Evolutionary conservation across 441 rosid species (phyloP), one percentile per base, ranked within the genome.

Genomic region (Populus hybrid): DNA sequence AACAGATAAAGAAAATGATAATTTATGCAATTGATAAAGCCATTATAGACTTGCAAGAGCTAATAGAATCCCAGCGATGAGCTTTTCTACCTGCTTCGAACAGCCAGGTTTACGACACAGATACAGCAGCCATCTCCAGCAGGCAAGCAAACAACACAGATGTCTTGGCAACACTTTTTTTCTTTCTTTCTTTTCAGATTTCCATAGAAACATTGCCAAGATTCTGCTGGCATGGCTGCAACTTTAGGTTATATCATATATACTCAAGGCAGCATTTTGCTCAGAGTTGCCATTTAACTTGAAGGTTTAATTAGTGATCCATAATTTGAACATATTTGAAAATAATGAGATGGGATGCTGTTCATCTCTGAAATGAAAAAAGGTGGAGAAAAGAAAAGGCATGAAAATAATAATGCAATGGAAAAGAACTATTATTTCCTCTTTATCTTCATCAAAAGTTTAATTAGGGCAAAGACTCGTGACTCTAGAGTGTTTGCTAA

Each of bases 1-100:
- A 76, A 74, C 91, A 95, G 98, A 84, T 92, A 56, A 92, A 88
- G 89, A 93, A 95, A 82, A 94, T 96, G 97, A 85, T 88, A 36
- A 77, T 94, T 16, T 86, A 90, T 76, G 98, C 92, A 56, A 77
- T 86, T 8, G 89, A 85, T 0, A 70, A 87, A 77, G 88, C 89
- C 50, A 23, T 90, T 35, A 79, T 73, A 64, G 95, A 92, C 76
- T 33, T 85, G 23, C 80, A 81, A 36, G 38, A 66, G 24, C 77
- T 85, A 50, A 10, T 77, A 42, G 26, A 73, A 70, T 64, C 65
- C 24, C 36, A 38, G 6, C 35, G 72, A 31, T 67, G 70, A 81
- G 20, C 31, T 67, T 3, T 40, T 21, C 9, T 63, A 68, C n/a
- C 67, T 45, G n/a, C 20, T 42, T 1, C 28, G 31, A 66, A 66